A percentile compares a stretch with the other conserved stretches of the same genome.
phyloP scores from a whole-genome alignment of 2,329 filamentous ascomycete genomes.

The Furcasterigmium furcatum region DNA sequence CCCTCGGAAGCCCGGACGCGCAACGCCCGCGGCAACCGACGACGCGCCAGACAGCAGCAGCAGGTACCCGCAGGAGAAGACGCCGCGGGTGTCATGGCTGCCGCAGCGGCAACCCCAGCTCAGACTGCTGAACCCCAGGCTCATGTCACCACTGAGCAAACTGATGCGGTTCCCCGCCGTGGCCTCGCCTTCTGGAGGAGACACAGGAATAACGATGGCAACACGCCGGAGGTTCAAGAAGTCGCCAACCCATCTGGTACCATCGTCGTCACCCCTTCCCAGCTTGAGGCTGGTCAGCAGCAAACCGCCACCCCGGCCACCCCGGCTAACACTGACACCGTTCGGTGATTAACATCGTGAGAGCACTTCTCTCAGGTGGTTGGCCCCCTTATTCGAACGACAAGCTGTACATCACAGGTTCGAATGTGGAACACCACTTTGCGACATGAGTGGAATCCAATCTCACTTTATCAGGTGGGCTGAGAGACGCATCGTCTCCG shows the following conservation, averaged over 20 bases:
- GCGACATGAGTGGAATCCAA: no score
- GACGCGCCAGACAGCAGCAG: conserved; percentile 7
- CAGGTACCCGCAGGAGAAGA: not conserved
- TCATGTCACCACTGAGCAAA: conserved; percentile 2
- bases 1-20: not conserved
- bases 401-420: no score
- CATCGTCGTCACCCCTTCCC: conserved; percentile 38
- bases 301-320: conserved; percentile 17
- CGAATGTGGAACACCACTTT: no score
- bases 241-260: conserved; percentile 19
- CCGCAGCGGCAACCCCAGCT: conserved; percentile 2
- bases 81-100: conserved; percentile 4
- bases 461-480: no score
- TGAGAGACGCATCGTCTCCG: no score
- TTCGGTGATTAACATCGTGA: not conserved
- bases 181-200: conserved; percentile 11
- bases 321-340: not conserved
- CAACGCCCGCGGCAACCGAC: conserved; percentile 7
- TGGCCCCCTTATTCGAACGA: no score
- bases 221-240: conserved; percentile 2
- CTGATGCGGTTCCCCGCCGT: conserved; percentile 8
- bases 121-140: not conserved
- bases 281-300: conserved; percentile 41
- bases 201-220: conserved; percentile 17
- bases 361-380: no score